These are phyloP conservation scores for Cystobasidium onofrii DNA, from an alignment of 768 basidiomycete genomes.

Conservation along the genomic window DNA sequence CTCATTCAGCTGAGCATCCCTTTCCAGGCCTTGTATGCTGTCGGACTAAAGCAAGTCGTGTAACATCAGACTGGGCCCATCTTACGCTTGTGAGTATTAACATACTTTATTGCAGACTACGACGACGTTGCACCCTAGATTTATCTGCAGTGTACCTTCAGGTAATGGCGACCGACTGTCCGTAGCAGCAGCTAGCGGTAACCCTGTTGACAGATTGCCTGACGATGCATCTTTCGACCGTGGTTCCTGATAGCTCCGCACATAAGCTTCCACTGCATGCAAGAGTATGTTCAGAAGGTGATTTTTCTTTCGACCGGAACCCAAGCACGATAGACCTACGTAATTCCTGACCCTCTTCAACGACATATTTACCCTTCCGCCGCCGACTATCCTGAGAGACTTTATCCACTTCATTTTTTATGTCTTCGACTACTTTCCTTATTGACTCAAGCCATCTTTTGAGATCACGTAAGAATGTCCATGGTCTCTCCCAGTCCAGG, in stretches of 20 bases:
- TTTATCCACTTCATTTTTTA: not conserved
- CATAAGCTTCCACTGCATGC: conserved; percentile 32
- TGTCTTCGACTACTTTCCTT: conserved; percentile 57
- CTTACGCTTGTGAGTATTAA: not conserved
- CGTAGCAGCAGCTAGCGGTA: not conserved
- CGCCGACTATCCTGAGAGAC: not conserved
- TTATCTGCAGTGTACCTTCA: conserved; percentile 76
- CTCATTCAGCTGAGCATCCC: conserved; percentile 53
- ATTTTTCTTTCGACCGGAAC: not conserved
- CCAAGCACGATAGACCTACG: not conserved
- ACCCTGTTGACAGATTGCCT: not conserved
- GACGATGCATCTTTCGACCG: not conserved
- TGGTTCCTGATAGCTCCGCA: conserved; percentile 38
- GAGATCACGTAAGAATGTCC: conserved; percentile 78
- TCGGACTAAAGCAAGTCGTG: conserved; percentile 33
- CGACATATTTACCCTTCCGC: conserved; percentile 21
- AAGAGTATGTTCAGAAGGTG: not conserved
- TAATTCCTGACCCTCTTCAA: conserved; percentile 51
- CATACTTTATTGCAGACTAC: conserved; percentile 75
- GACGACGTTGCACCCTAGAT: conserved; percentile 74
- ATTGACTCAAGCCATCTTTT: conserved; percentile 78
- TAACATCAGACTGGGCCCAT: not conserved
- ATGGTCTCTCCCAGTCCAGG: conserved; percentile 91
- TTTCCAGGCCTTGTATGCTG: conserved; percentile 39
- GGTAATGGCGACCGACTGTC: conserved; percentile 60